Evolutionary conservation across 768 basidiomycete genomes (phyloP), one percentile per base, ranked within the genome.

Genomic region (Pluteus cervinus): DNA sequence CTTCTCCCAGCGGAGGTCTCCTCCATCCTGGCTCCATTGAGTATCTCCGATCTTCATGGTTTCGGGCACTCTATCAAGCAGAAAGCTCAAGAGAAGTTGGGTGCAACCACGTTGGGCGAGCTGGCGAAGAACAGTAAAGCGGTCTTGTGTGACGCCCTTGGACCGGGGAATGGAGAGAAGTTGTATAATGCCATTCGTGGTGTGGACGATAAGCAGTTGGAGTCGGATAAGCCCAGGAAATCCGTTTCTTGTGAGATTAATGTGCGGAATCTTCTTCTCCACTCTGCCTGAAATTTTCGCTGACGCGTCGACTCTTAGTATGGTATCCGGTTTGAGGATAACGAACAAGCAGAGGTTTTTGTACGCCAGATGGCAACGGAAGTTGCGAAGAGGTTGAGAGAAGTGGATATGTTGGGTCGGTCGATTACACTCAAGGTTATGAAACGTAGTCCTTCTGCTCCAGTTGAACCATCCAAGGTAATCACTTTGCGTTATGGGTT

Each of bases 181-280:
- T 59, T 98, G 17, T 92, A 77, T 51, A 88, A 89, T 14, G 88
- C 79, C 0, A 57, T 93, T 11, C 70, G 88, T 12, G 96, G 96
- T 0, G 66, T 91, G 18, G 96, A 98, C 49, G 74, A 85, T 23
- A 74, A 77, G 37, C 74, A 74, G 41, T 61, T 98, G 29, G 86
- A 90, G 54, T 81, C 79, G 23, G 84, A 89, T 54, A 89, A 90
- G 52, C 76, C 81, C 34, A 68, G 94, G 49, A 92, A 91, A 57
- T 88, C 84, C 5, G 90, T 99, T 14, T 90, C 86, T 8, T 92
- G 88, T 41, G 94, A 97, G 54, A 86, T 97, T 50, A 99, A 91
- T 51, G 92, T 93, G 48, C 54, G 89, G 71, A 5, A 14, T 23
- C 12, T 12, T 12, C 26, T 25, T 16, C 23, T 34, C 9, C 29